Conservation (phyloP, 106 monocot species). For the Dendrobium chrysotoxum region DNA sequence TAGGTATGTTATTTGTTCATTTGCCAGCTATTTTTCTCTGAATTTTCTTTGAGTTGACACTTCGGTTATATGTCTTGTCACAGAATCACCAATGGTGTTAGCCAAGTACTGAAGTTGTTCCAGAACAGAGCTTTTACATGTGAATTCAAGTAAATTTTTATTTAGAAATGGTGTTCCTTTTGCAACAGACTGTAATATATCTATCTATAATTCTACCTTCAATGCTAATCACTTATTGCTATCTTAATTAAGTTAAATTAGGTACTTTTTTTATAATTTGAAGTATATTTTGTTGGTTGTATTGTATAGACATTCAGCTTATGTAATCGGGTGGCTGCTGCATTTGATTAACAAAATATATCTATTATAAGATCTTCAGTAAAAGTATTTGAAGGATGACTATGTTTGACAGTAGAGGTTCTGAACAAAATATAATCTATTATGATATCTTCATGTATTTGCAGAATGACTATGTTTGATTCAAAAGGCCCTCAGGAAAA, state of each 20-base stretch:
- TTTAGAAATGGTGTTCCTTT: conserved; percentile 2
- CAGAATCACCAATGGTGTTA: conserved; percentile 85
- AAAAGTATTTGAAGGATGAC: background rate
- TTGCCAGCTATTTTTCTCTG: conserved; percentile 3
- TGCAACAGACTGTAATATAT: background rate
- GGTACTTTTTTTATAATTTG: background rate
- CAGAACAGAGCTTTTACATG: conserved; percentile 83
- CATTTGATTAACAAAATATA: background rate
- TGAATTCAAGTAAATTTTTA: conserved; percentile 79
- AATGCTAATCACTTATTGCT: background rate
- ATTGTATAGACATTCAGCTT: background rate
- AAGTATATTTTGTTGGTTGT: background rate
- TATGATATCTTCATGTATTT: background rate
- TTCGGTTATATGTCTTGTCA: conserved; percentile 14
- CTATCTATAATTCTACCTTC: background rate
- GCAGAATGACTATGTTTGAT: background rate
- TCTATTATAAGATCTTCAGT: background rate
- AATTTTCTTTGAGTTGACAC: background rate
- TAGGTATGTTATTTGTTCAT: conserved; percentile 30
- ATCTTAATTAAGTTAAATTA: background rate
- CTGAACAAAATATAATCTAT: background rate
- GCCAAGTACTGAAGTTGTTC: conserved; percentile 58
- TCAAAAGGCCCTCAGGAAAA: background rate
- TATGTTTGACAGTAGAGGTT: background rate
- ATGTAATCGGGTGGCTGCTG: background rate